A percentile compares a stretch with the other conserved stretches of the same genome.
These are phyloP conservation scores for Catenaria anguillulae DNA, from an alignment of 371 early-diverging fungal species.

Conservation along the genomic window DNA sequence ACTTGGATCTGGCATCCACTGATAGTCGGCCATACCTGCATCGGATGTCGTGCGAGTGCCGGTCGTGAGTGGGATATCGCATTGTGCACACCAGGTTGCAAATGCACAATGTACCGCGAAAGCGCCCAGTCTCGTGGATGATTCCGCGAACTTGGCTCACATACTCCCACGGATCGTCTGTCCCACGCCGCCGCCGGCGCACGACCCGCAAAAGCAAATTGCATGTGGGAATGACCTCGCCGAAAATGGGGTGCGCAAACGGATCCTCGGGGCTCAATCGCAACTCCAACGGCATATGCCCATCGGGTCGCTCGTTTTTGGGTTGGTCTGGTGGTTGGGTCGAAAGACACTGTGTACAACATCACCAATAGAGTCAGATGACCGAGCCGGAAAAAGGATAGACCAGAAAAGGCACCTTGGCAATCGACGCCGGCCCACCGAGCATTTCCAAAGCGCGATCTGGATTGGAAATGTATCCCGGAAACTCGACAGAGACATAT, in stretches of 20 bases:
- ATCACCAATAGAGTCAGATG: no score
- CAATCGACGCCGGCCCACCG: neutral
- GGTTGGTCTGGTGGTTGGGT: no score
- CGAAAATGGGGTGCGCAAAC: conserved; percentile 1
- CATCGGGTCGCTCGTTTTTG: no score
- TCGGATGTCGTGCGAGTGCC: no score
- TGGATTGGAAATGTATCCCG: neutral
- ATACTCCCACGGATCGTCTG: neutral
- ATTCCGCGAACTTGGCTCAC: neutral
- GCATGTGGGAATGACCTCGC: neutral
- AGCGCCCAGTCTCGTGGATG: neutral
- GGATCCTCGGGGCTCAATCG: neutral
- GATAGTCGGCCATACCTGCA: conserved; percentile 4
- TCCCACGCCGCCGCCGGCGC: neutral
- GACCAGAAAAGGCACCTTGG: no score
- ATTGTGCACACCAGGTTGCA: no score
- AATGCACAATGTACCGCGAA: neutral
- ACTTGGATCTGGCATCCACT: neutral
- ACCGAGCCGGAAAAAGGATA: no score
- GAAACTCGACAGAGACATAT: neutral
- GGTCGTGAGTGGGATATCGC: neutral
- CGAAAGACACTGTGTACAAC: no score
- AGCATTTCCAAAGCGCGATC: neutral
- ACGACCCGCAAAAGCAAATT: neutral
- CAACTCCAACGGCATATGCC: neutral